Percentiles rank a stretch among this genome's conserved stretches.
These are phyloP conservation scores for Papiliotrema laurentii DNA, from an alignment of 1,284 basidiomycete species.

Conservation along the genomic window DNA sequence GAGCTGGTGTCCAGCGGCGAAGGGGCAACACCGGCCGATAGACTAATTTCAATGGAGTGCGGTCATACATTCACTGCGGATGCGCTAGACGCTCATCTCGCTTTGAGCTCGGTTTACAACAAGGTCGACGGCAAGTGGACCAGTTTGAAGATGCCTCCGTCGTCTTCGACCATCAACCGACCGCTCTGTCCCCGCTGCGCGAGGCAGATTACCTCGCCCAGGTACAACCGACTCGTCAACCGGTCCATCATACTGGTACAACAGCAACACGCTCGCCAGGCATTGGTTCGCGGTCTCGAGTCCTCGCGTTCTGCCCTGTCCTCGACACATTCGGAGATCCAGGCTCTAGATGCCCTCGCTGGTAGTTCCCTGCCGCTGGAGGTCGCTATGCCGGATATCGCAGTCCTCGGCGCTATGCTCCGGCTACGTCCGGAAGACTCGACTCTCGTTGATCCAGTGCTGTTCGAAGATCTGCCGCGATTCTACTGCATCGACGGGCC, in stretches of 20 bases:
- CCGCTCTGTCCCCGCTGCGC: constrained; percentile 59
- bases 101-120: not conserved
- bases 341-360: no score
- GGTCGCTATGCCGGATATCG: no score
- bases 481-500: not conserved
- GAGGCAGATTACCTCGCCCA: constrained; percentile 53
- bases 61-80: not conserved
- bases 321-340: no score
- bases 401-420: no score
- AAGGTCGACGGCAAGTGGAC: constrained; percentile 48
- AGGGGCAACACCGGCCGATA: no score
- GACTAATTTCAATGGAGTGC: not conserved
- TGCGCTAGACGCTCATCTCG: constrained; percentile 45
- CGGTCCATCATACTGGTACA: constrained; percentile 60
- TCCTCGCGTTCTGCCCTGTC: no score
- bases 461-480: not conserved
- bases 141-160: constrained; percentile 48
- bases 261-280: constrained; percentile 61
- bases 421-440: no score
- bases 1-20: no score
- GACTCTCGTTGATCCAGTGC: no score
- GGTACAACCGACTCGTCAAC: constrained; percentile 61
- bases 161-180: constrained; percentile 47
- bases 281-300: no score
- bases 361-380: no score